Conservation (phyloP, 1,284 basidiomycete species). For the Gomphus bonarii region DNA sequence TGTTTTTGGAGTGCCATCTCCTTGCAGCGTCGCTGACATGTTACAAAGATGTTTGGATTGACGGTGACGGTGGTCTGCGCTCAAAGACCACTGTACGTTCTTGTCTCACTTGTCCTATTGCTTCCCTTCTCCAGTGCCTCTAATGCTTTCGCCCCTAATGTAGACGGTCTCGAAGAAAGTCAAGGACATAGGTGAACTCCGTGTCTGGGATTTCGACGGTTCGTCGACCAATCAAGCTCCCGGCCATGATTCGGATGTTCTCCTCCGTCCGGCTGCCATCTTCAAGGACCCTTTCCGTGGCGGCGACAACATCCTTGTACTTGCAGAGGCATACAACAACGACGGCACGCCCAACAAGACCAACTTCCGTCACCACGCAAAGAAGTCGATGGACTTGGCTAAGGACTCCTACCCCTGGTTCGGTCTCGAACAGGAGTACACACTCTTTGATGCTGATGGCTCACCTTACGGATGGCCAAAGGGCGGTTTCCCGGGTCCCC, state of each 20-base stretch:
- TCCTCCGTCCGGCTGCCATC: conserved; percentile 93
- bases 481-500: conserved; percentile 98
- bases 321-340: conserved; percentile 97
- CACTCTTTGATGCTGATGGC: conserved; percentile 91
- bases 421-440: conserved; percentile 99
- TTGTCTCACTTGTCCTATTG: neutral
- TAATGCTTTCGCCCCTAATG: neutral
- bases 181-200: conserved; percentile 79
- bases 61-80: conserved; percentile 85
- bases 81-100: conserved; percentile 80
- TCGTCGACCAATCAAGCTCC: conserved; percentile 96
- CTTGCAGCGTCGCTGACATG: conserved; percentile 27
- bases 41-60: conserved; percentile 84
- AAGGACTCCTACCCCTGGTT: conserved; percentile 89
- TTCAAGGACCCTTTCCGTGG: conserved; percentile 99
- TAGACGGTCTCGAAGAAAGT: conserved; percentile 79
- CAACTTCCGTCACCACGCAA: conserved; percentile 87
- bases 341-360: conserved; percentile 98
- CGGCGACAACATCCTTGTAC: conserved; percentile 94
- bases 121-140: neutral
- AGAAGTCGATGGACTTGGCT: conserved; percentile 89
- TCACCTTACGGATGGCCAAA: conserved; percentile 95
- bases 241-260: conserved; percentile 92
- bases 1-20: conserved; percentile 18
- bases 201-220: conserved; percentile 99